Conservation (phyloP, 1,284 basidiomycete genomes). For the Phellinidium pouzarii region DNA sequence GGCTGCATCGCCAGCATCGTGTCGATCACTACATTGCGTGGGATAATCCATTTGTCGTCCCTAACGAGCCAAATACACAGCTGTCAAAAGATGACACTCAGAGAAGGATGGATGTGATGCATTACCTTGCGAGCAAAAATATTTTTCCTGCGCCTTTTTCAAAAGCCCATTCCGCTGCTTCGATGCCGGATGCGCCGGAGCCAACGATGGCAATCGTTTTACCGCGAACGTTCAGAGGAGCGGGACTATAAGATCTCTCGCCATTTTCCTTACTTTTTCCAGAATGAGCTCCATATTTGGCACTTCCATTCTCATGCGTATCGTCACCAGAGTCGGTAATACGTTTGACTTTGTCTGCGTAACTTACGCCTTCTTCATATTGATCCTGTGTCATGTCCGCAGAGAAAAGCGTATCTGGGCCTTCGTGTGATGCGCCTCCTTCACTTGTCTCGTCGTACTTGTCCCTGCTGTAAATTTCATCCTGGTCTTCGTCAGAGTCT, state of each 20-base stretch:
- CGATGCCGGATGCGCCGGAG: conserved; percentile 54
- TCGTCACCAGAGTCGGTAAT: not conserved
- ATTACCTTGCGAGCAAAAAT: conserved; percentile 40
- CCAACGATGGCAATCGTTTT: conserved; percentile 51
- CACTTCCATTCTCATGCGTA: conserved; percentile 7
- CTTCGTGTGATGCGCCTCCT: conserved; percentile 5
- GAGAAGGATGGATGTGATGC: conserved; percentile 12
- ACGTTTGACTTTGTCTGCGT: conserved; percentile 15
- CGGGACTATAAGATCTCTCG: conserved; percentile 52
- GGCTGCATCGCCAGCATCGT: conserved; percentile 49
- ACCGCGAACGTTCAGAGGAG: conserved; percentile 33
- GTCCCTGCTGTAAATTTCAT: conserved; percentile 18
- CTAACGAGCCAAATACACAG: not conserved
- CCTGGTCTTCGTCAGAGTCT: conserved; percentile 20
- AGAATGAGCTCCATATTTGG: conserved; percentile 8
- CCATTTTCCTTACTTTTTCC: conserved; percentile 36
- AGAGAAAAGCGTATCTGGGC: not conserved
- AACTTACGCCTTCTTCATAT: conserved; percentile 14
- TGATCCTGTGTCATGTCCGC: conserved; percentile 18
- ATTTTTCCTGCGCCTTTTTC: conserved; percentile 38
- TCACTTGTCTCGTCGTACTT: not conserved
- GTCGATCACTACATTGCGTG: conserved; percentile 48
- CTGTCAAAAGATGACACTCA: not conserved
- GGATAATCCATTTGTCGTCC: conserved; percentile 44
- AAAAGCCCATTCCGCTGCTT: conserved; percentile 51